These are phyloP conservation scores for Erodium maritimum DNA, from an alignment of 345 rosid genomes.

Conservation along the genomic window DNA sequence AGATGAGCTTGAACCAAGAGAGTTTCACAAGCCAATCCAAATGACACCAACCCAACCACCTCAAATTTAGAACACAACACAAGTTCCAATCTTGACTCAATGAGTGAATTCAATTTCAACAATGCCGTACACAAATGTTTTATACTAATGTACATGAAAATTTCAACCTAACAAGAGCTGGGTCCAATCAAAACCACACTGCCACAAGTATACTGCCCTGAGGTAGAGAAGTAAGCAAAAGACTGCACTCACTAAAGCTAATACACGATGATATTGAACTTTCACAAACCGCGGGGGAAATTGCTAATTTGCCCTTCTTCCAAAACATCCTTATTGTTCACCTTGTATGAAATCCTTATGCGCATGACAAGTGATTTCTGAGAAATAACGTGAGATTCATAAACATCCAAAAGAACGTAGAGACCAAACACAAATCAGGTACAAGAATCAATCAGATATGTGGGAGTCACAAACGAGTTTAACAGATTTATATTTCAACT, in stretches of 20 bases:
- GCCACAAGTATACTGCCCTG: neutral
- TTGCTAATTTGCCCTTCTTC: constrained; percentile 91
- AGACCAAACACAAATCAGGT: neutral
- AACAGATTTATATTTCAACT: too few species aligned
- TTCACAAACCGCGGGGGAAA: constrained; percentile 75
- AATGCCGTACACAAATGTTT: neutral
- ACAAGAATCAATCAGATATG: neutral
- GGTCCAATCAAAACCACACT: neutral
- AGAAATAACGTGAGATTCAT: constrained; percentile 14
- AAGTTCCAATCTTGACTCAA: neutral
- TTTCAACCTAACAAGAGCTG: too few species aligned
- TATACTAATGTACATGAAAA: neutral
- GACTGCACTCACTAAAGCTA: neutral
- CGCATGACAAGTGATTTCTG: constrained; percentile 97
- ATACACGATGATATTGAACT: neutral
- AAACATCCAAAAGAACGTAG: neutral
- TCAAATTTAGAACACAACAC: neutral
- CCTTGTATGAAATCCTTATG: constrained; percentile 75
- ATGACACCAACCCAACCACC: neutral
- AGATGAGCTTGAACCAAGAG: too few species aligned
- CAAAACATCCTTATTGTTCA: constrained; percentile 57
- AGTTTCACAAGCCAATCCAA: too few species aligned
- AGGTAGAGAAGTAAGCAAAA: neutral
- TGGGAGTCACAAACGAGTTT: neutral
- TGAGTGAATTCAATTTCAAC: neutral